Conservation (phyloP, 2,329 filamentous ascomycete genomes). For the Trichophyton simii region DNA sequence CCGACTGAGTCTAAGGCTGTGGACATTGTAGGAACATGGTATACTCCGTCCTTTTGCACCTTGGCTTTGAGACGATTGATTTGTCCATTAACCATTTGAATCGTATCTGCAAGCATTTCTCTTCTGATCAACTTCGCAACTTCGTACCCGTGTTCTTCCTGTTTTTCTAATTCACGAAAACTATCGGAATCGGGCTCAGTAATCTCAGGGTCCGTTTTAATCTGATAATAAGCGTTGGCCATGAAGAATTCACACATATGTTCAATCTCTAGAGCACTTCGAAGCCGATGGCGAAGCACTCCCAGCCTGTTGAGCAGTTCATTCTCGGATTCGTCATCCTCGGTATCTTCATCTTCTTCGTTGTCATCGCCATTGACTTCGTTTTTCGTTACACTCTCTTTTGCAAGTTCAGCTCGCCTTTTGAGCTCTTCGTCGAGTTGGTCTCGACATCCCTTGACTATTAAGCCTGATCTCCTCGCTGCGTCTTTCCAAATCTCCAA, state of each 20-base stretch:
- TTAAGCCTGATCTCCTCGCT: conserved; percentile 34
- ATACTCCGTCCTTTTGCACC: conserved; percentile 44
- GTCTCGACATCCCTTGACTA: conserved; percentile 50
- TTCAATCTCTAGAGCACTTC: conserved; percentile 62
- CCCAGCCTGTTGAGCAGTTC: conserved; percentile 39
- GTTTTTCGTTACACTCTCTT: conserved; percentile 10
- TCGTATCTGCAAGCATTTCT: conserved; percentile 56
- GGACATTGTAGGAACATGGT: conserved; percentile 50
- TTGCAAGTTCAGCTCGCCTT: conserved; percentile 11
- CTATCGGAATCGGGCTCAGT: conserved; percentile 55
- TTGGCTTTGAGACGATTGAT: conserved; percentile 52
- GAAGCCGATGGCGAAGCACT: conserved; percentile 52
- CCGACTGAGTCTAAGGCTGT: conserved; percentile 45
- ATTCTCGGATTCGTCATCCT: conserved; percentile 24
- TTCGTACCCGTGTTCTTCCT: conserved; percentile 64
- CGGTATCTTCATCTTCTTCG: conserved; percentile 27
- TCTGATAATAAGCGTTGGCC: conserved; percentile 71
- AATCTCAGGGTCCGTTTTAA: conserved; percentile 56
- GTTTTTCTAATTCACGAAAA: conserved; percentile 52
- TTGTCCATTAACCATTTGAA: conserved; percentile 46
- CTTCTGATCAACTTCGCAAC: conserved; percentile 62
- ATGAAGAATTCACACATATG: conserved; percentile 77
- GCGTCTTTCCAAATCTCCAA: conserved; percentile 56
- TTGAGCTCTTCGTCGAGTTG: conserved; percentile 43
- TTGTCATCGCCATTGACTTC: conserved; percentile 9